These are phyloP conservation scores for Abelmoschus esculentus DNA, from an alignment of 345 rosid species.

Conservation along the genomic window DNA sequence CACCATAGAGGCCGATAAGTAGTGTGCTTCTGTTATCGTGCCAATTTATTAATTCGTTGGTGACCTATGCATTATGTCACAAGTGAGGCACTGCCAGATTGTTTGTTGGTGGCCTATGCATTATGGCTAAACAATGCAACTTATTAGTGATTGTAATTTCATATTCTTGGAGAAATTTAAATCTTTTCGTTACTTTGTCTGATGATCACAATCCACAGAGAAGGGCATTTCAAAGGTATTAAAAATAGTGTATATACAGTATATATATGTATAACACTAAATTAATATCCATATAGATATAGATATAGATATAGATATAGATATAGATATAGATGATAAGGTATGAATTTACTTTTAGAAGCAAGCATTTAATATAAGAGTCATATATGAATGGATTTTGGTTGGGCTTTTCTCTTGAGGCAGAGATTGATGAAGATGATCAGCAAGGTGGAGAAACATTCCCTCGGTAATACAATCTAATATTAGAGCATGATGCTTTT, in stretches of 20 bases:
- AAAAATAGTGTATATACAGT: too few relatives aligned
- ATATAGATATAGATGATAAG: neutral
- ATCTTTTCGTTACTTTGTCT: neutral
- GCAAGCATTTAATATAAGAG: neutral
- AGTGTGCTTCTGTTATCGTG: conserved; percentile 45
- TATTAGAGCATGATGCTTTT: conserved; percentile 56
- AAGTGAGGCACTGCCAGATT: conserved; percentile 13
- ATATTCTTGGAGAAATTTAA: neutral
- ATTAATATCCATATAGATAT: neutral
- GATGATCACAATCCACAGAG: neutral
- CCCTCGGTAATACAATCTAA: conserved; percentile 26
- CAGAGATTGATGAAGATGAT: neutral
- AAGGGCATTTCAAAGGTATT: too few relatives aligned
- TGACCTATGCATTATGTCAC: conserved; percentile 22
- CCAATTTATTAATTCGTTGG: conserved; percentile 37
- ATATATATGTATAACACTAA: neutral
- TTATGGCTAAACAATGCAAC: neutral
- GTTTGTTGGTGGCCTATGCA: neutral
- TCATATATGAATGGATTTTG: neutral
- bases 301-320: neutral
- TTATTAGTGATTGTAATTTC: neutral
- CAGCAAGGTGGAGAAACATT: conserved; percentile 46
- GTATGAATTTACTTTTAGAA: neutral
- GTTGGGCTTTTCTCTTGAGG: neutral
- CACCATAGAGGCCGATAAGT: conserved; percentile 39